Conservation (phyloP, 257 asterid species). For the Nicotiana benthamiana region DNA sequence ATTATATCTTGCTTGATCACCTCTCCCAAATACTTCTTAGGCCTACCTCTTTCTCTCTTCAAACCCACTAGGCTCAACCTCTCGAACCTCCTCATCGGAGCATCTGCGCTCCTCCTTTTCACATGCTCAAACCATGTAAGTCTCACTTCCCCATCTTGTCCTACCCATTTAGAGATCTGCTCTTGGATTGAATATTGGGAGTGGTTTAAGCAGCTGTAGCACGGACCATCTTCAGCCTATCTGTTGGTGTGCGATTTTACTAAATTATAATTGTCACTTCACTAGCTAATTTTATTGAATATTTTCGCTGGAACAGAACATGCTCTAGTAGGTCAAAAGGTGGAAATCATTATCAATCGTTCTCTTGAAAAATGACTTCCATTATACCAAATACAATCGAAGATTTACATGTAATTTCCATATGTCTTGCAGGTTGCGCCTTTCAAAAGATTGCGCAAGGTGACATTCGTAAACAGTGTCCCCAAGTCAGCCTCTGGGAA, state of each 20-base stretch:
- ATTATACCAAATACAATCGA: too few relatives aligned
- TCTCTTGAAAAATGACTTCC: too few relatives aligned
- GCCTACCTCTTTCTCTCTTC: fast-evolving
- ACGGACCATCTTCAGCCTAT: neutral
- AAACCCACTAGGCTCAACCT: too few relatives aligned
- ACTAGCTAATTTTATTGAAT: neutral
- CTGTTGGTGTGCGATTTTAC: neutral
- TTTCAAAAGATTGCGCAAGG: constrained; percentile 59
- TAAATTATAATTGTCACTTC: neutral
- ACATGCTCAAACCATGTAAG: too few relatives aligned
- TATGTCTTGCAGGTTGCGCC: constrained; percentile 66
- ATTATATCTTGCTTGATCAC: too few relatives aligned
- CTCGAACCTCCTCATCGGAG: too few relatives aligned
- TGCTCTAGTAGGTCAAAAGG: too few relatives aligned
- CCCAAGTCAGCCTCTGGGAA: constrained; percentile 93
- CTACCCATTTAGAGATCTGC: neutral
- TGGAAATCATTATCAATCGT: too few relatives aligned
- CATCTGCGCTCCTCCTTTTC: too few relatives aligned
- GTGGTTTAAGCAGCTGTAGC: neutral
- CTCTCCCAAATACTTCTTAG: too few relatives aligned
- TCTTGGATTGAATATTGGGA: neutral
- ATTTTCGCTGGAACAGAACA: neutral
- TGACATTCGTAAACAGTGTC: constrained; percentile 60
- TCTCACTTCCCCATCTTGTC: too few relatives aligned
- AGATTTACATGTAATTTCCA: neutral